Evolutionary conservation across 2,329 filamentous ascomycete genomes (phyloP).

Genomic region (Cryphonectria parasitica): DNA sequence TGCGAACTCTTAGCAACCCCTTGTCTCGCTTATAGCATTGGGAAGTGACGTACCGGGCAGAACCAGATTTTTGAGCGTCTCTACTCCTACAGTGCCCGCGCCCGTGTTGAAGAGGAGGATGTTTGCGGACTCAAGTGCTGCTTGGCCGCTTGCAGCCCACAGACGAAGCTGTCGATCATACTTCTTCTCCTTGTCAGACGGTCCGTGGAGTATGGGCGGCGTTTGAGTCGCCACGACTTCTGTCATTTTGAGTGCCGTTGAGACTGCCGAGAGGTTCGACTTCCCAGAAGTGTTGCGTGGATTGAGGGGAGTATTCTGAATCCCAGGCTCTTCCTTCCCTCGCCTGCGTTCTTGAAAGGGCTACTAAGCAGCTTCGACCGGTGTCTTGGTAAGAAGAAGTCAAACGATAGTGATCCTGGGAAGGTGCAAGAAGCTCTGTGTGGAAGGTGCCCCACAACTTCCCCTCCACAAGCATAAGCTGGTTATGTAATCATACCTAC

Average conservation of each 20-base stretch:
- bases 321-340: neutral
- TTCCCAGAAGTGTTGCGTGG: neutral
- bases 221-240: constrained; percentile 50
- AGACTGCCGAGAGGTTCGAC: neutral
- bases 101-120: constrained; percentile 90
- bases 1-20: constrained; percentile 35
- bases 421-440: constrained; percentile 20
- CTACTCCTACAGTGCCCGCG: constrained; percentile 83
- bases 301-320: neutral
- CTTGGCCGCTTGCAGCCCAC: constrained; percentile 92
- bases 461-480: neutral
- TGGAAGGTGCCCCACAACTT: constrained; percentile 10
- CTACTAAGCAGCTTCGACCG: neutral
- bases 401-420: constrained; percentile 15
- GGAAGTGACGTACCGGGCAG: constrained; percentile 68
- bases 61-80: constrained; percentile 96
- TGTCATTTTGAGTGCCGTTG: constrained; percentile 43
- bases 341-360: neutral
- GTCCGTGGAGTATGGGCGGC: constrained; percentile 54
- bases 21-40: neutral
- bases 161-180: constrained; percentile 95
- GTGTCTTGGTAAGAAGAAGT: neutral
- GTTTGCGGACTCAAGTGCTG: constrained; percentile 86
- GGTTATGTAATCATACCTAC: constrained; percentile 7
- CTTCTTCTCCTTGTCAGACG: constrained; percentile 69